A percentile compares a stretch with the other conserved stretches of the same genome.
phyloP scores from a whole-genome alignment of 352 stramenopile species.

The Phytophthora pistaciae region DNA sequence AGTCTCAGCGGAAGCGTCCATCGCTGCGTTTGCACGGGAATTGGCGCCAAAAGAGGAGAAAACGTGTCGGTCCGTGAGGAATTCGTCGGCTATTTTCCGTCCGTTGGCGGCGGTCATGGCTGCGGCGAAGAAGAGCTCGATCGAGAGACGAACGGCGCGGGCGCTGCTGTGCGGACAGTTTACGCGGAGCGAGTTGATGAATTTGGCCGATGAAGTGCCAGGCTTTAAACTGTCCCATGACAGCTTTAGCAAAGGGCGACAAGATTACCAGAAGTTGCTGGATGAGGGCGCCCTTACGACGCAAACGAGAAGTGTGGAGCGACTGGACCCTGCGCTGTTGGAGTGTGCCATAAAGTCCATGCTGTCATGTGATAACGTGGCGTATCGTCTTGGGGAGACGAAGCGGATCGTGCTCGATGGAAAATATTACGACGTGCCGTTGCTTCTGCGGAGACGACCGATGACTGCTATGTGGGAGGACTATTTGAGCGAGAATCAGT shows the following conservation, averaged over 20 bases:
- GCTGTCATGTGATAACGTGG: constrained; percentile 9
- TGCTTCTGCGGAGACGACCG: background rate
- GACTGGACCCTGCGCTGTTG: constrained; percentile 4
- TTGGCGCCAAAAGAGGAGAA: background rate
- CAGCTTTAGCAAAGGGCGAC: background rate
- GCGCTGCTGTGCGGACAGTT: constrained; percentile 8
- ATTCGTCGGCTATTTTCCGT: background rate
- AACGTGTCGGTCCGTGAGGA: background rate
- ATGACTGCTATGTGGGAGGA: background rate
- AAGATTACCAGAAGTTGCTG: constrained; percentile 3
- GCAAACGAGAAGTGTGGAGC: background rate
- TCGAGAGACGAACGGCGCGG: background rate
- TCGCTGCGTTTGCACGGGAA: constrained; percentile 3
- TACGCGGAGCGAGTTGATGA: constrained; percentile 2
- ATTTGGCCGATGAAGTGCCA: constrained; percentile 3
- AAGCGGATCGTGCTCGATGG: constrained; percentile 11
- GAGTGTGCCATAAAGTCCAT: constrained; percentile 5
- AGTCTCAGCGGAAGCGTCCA: background rate
- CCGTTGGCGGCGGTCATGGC: background rate
- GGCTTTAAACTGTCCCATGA: background rate
- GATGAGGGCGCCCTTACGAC: background rate
- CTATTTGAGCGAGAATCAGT: background rate
- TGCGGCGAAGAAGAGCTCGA: background rate
- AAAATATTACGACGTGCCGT: constrained; percentile 5
- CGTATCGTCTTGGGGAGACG: background rate